Evolutionary conservation across 2,329 filamentous ascomycete species (phyloP).

Genomic region (Mycosphaerella sp.): DNA sequence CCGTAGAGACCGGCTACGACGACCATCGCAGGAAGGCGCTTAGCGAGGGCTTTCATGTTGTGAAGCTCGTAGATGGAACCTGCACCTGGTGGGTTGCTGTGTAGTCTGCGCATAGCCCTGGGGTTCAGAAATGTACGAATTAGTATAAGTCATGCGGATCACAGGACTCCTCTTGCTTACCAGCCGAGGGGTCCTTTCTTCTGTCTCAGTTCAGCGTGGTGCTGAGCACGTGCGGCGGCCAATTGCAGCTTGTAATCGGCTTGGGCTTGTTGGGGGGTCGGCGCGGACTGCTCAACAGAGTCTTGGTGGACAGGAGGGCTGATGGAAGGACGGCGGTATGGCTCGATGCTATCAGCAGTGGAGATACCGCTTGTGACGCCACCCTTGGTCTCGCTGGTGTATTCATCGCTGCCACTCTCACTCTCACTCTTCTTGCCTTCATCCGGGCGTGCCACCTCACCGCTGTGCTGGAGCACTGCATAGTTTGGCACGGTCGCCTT

Average conservation of each 20-base stretch:
- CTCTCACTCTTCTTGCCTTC: constrained; percentile 28
- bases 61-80: constrained; percentile 12
- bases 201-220: constrained; percentile 11
- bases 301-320: background rate
- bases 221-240: constrained; percentile 4
- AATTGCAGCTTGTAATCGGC: constrained; percentile 9
- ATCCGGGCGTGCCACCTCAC: constrained; percentile 26
- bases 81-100: constrained; percentile 11
- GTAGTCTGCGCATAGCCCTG: constrained; percentile 7
- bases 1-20: constrained; percentile 13
- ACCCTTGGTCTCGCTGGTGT: constrained; percentile 22
- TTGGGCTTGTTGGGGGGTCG: constrained; percentile 6
- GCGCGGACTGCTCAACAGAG: background rate
- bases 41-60: constrained; percentile 11
- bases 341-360: constrained; percentile 9
- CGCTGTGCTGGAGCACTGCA: constrained; percentile 20
- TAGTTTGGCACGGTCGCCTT: constrained; percentile 30
- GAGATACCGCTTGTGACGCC: background rate
- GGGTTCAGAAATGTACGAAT: too few species aligned
- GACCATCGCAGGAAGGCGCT: constrained; percentile 10
- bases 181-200: constrained; percentile 10
- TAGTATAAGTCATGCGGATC: too few species aligned
- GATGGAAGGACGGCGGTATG: background rate
- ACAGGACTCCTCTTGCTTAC: background rate
- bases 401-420: constrained; percentile 32